A percentile compares a stretch with the other conserved stretches of the same genome.
Evolutionary conservation across 2,329 filamentous ascomycete genomes (phyloP).

Genomic region (Lasiodiplodia sp.): DNA sequence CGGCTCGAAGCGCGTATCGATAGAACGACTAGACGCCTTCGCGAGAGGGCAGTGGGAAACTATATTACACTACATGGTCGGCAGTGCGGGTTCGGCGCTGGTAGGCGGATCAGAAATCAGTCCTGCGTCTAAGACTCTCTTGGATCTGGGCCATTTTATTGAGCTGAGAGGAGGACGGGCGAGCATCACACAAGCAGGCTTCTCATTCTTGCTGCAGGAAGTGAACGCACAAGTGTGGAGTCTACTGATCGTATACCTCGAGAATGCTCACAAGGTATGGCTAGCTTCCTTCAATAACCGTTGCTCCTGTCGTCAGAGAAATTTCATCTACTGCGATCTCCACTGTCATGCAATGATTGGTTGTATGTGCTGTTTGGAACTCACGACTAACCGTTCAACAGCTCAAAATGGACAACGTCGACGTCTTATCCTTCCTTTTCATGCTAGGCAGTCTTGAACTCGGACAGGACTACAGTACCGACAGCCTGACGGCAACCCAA

Average conservation of each 20-base stretch:
- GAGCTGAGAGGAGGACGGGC: constrained; percentile 64
- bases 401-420: constrained; percentile 82
- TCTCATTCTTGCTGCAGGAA: constrained; percentile 93
- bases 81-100: constrained; percentile 60
- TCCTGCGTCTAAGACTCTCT: constrained; percentile 78
- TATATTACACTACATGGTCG: constrained; percentile 94
- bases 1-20: constrained; percentile 69
- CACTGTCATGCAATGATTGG: not conserved
- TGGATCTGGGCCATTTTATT: constrained; percentile 82
- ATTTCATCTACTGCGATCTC: not conserved
- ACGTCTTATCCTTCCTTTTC: constrained; percentile 95
- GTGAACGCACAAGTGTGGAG: constrained; percentile 98
- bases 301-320: not conserved
- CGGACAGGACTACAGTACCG: constrained; percentile 87
- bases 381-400: constrained; percentile 35
- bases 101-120: constrained; percentile 45
- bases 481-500: constrained; percentile 81
- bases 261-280: constrained; percentile 64
- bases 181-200: constrained; percentile 89
- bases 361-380: not conserved
- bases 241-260: constrained; percentile 89
- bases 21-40: constrained; percentile 78
- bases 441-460: constrained; percentile 92
- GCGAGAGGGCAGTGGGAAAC: constrained; percentile 93
- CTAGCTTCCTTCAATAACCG: not conserved